phyloP scores from a whole-genome alignment of 78 protist genomes.

The Dictyostelium brefeldianum region DNA sequence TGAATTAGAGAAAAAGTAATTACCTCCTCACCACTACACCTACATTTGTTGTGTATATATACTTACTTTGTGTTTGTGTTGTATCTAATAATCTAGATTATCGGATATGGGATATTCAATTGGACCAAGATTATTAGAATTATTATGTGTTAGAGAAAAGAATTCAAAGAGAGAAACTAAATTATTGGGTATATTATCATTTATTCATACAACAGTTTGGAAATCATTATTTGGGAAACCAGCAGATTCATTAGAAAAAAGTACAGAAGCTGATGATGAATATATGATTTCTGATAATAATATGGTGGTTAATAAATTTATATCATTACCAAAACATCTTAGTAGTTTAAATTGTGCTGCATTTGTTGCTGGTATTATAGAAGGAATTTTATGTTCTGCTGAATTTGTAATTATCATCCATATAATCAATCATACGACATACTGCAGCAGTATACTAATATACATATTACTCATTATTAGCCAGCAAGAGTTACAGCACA shows the following conservation, averaged over 20 bases:
- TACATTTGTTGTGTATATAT: neutral
- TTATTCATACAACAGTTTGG: constrained; percentile 89
- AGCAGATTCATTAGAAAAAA: constrained; percentile 90
- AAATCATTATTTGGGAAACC: constrained; percentile 89
- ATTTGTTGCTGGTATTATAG: constrained; percentile 91
- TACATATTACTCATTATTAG: neutral
- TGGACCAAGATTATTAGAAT: constrained; percentile 91
- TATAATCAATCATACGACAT: neutral
- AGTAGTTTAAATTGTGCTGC: constrained; percentile 89
- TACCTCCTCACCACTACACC: neutral
- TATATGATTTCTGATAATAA: constrained; percentile 83
- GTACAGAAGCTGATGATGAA: constrained; percentile 85
- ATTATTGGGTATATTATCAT: constrained; percentile 87
- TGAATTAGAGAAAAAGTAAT: constrained; percentile 88
- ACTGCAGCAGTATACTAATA: neutral
- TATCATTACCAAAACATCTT: constrained; percentile 85
- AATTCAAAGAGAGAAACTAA: constrained; percentile 89
- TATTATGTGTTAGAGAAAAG: constrained; percentile 81
- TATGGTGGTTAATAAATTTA: constrained; percentile 79
- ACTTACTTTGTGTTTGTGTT: no score
- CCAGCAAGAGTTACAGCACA: constrained; percentile 92
- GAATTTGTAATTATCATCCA: constrained; percentile 79
- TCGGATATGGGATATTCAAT: constrained; percentile 88
- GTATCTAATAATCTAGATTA: constrained; percentile 79
- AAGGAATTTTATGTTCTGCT: constrained; percentile 88